Evolutionary conservation across 352 stramenopile genomes (phyloP).

Genomic region (Albugo laibachii): DNA sequence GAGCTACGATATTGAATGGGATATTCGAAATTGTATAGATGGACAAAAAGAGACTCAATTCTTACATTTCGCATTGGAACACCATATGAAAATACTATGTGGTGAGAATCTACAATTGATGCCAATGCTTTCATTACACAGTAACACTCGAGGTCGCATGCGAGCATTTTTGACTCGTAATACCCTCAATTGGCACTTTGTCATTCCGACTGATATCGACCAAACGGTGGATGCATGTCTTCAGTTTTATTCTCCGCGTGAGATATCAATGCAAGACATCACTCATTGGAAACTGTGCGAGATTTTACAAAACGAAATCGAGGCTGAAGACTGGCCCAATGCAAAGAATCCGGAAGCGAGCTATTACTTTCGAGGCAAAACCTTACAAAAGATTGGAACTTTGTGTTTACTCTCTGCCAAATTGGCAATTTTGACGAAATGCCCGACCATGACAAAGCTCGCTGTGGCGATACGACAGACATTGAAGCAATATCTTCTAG

Average conservation of each 20-base stretch:
- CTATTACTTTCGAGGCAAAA: slow-evolving; percentile 76
- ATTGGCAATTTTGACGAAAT: slow-evolving; percentile 15
- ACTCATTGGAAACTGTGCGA: slow-evolving; percentile 13
- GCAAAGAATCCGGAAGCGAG: slow-evolving; percentile 32
- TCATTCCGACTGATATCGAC: slow-evolving; percentile 16
- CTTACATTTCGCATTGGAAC: slow-evolving; percentile 47
- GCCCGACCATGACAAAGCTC: slow-evolving; percentile 24
- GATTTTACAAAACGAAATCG: slow-evolving; percentile 35
- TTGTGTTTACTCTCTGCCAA: slow-evolving; percentile 55
- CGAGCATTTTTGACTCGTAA: slow-evolving; percentile 6
- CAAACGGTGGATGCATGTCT: slow-evolving; percentile 21
- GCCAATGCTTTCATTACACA: slow-evolving; percentile 33
- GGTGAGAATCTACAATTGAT: slow-evolving; percentile 15
- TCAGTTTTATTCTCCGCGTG: slow-evolving; percentile 25
- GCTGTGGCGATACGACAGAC: slow-evolving; percentile 5
- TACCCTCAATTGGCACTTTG: slow-evolving; percentile 24
- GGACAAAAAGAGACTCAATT: slow-evolving; percentile 7
- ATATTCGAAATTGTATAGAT: slow-evolving; percentile 6
- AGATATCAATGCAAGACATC: slow-evolving; percentile 16
- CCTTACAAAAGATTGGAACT: slow-evolving; percentile 51
- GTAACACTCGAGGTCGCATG: slow-evolving; percentile 51
- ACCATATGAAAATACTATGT: slow-evolving; percentile 37
- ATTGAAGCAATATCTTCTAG: slow-evolving; percentile 19
- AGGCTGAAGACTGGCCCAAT: slow-evolving; percentile 27
- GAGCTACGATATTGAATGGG: slow-evolving; percentile 27